Evolutionary conservation across 345 rosid genomes (phyloP).

Genomic region (Salix caprea): DNA sequence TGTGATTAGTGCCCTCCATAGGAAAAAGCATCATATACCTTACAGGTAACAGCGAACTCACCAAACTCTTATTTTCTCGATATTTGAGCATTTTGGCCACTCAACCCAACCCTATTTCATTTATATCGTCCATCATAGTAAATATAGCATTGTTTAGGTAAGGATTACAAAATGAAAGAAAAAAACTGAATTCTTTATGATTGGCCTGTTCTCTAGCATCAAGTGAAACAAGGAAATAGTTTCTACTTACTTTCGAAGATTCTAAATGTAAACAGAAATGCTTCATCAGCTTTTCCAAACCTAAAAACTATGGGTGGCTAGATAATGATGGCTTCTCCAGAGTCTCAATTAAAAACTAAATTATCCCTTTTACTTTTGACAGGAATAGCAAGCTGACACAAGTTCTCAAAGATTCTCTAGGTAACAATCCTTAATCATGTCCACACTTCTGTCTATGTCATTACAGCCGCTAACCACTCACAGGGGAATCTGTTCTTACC

Average conservation of each 20-base stretch:
- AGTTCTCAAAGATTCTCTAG: constrained; percentile 78
- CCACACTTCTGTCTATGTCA: not conserved
- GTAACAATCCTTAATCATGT: constrained; percentile 29
- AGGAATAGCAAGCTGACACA: constrained; percentile 90
- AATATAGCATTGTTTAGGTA: not conserved
- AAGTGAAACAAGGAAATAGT: not conserved
- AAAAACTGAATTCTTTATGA: not conserved
- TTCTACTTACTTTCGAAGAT: not conserved
- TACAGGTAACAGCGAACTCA: constrained; percentile 46
- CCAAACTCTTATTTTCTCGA: not conserved
- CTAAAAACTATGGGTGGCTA: not conserved
- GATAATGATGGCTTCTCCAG: not conserved
- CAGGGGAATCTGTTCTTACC: not conserved
- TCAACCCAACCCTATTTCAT: not conserved
- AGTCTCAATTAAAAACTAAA: constrained; percentile 2
- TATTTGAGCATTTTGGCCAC: not conserved
- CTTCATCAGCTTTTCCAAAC: not conserved
- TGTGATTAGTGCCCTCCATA: constrained; percentile 73
- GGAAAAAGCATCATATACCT: constrained; percentile 61
- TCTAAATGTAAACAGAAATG: too few relatives aligned
- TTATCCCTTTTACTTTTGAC: constrained; percentile 23
- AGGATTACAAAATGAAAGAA: not conserved
- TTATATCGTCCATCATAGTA: not conserved
- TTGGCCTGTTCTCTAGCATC: not conserved
- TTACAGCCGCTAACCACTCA: not conserved